Evolutionary conservation across 148 eudicot genomes (phyloP).

Genomic region (Polygonum maritimum): DNA sequence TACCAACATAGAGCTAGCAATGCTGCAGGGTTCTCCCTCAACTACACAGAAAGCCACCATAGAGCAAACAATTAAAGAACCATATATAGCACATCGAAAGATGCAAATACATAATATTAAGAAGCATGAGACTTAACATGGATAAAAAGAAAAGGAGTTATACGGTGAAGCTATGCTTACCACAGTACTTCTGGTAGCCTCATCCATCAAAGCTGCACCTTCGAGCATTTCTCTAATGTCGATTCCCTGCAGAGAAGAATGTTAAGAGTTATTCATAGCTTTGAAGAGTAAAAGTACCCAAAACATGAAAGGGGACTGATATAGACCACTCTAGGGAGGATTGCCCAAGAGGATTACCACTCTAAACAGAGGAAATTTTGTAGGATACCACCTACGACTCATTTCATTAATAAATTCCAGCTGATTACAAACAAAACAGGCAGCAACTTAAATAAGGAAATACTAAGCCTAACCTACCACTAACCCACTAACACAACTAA

Average conservation of each 20-base stretch:
- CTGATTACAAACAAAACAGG: no score
- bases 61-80: neutral
- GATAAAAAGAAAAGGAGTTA: neutral
- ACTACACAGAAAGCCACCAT: conserved; percentile 34
- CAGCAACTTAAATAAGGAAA: no score
- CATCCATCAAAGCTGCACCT: conserved; percentile 97
- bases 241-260: conserved; percentile 52
- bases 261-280: neutral
- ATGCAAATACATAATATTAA: neutral
- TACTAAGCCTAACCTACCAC: no score
- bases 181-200: conserved; percentile 70
- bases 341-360: no score
- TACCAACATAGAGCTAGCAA: conserved; percentile 97
- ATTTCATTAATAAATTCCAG: no score
- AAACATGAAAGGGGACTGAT: conserved; percentile 15
- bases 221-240: conserved; percentile 85
- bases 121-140: neutral
- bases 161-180: conserved; percentile 25
- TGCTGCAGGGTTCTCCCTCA: conserved; percentile 82
- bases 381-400: no score
- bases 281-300: neutral
- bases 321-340: no score
- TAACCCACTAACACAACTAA: no score
- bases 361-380: no score
- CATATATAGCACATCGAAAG: neutral